These are phyloP conservation scores for Podospora conica DNA, from an alignment of 495 filamentous ascomycete species.

Conservation along the genomic window DNA sequence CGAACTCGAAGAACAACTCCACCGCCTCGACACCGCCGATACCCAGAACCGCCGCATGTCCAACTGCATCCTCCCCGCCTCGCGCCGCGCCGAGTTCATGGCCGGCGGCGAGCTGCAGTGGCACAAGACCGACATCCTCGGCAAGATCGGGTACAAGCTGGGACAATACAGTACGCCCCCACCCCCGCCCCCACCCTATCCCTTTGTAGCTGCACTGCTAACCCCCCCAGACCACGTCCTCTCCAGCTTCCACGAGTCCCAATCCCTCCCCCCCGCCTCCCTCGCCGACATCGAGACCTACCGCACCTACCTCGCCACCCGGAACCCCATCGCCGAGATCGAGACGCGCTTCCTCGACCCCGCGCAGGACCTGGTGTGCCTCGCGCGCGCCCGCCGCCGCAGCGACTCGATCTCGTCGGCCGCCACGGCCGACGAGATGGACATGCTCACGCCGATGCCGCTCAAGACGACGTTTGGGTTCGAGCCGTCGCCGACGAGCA, in stretches of 20 bases:
- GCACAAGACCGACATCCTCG: constrained; percentile 63
- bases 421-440: constrained; percentile 13
- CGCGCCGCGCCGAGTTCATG: constrained; percentile 60
- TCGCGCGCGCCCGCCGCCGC: constrained; percentile 22
- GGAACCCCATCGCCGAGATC: constrained; percentile 55
- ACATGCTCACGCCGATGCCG: constrained; percentile 21
- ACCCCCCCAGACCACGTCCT: constrained; percentile 53
- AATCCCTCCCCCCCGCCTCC: constrained; percentile 49
- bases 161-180: constrained; percentile 66
- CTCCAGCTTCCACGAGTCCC: constrained; percentile 55
- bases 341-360: constrained; percentile 66
- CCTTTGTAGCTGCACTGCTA: constrained; percentile 9
- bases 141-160: constrained; percentile 65
- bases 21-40: constrained; percentile 64
- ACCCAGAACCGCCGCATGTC: constrained; percentile 56
- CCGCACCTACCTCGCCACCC: constrained; percentile 55
- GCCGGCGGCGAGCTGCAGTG: constrained; percentile 64
- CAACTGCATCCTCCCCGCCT: constrained; percentile 52
- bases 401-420: neutral
- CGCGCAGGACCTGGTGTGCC: constrained; percentile 57
- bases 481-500: neutral
- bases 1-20: constrained; percentile 70
- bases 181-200: neutral
- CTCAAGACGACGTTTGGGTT: constrained; percentile 13
- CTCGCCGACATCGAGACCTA: constrained; percentile 57